Conservation (phyloP, 2,329 filamentous ascomycete genomes). For the Zymoseptoria brevis region DNA sequence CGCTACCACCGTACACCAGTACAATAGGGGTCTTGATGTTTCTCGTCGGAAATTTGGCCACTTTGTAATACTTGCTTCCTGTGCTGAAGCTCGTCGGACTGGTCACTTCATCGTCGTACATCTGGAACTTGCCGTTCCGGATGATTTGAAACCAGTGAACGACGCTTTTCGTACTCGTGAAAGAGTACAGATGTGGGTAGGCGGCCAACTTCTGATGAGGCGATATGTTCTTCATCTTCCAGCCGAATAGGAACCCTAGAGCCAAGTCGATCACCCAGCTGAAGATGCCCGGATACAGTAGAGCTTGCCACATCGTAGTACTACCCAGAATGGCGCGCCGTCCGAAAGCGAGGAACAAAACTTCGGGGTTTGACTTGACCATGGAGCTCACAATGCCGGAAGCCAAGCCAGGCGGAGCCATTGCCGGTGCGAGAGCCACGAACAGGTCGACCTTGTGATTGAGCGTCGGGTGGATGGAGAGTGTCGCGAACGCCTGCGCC, state of each 20-base stretch:
- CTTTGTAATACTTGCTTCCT: conserved; percentile 82
- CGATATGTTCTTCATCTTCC: conserved; percentile 77
- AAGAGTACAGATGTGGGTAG: conserved; percentile 93
- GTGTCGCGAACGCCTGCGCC: conserved; percentile 87
- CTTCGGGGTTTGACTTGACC: conserved; percentile 85
- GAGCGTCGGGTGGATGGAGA: conserved; percentile 84
- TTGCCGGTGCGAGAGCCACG: conserved; percentile 88
- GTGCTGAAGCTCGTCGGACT: conserved; percentile 63
- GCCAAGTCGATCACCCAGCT: conserved; percentile 77
- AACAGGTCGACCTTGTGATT: conserved; percentile 95
- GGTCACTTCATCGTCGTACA: conserved; percentile 93
- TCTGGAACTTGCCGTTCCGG: conserved; percentile 89
- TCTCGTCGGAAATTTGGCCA: conserved; percentile 88
- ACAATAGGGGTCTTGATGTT: conserved; percentile 97
- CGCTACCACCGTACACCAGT: conserved; percentile 84
- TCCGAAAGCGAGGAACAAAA: conserved; percentile 88
- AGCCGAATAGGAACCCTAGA: conserved; percentile 78
- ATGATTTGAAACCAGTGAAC: conserved; percentile 99
- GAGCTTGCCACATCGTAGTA: conserved; percentile 93
- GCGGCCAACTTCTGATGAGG: conserved; percentile 85
- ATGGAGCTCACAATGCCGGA: conserved; percentile 89
- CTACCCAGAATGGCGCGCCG: conserved; percentile 84
- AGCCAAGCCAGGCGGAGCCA: conserved; percentile 85
- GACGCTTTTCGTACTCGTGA: conserved; percentile 91
- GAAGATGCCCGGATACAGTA: conserved; percentile 91